phyloP scores from a whole-genome alignment of 1,139 yeast genomes.

The Zhuliangozyma parablackwelliae region DNA sequence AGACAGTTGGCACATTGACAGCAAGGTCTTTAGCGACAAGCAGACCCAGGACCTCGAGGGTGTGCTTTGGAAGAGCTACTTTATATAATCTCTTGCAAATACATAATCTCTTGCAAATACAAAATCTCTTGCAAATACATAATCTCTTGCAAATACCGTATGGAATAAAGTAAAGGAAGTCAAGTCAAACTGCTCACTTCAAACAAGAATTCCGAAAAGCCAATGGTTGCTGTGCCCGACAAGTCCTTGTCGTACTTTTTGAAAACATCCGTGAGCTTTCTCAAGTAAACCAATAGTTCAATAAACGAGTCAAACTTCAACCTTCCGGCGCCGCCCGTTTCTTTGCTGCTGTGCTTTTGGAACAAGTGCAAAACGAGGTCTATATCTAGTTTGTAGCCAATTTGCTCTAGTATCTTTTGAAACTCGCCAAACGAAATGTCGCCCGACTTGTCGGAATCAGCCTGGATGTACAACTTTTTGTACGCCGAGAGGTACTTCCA shows the following conservation, averaged over 20 bases:
- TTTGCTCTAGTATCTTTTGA: conserved; percentile 61
- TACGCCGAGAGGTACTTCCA: conserved; percentile 75
- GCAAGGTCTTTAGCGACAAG: conserved; percentile 66
- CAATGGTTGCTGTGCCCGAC: conserved; percentile 72
- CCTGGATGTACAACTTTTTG: conserved; percentile 61
- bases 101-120: conserved; percentile 38
- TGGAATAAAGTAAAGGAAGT: too few species aligned
- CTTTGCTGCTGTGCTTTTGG: conserved; percentile 50
- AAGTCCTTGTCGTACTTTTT: conserved; percentile 72
- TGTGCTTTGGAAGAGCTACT: conserved; percentile 88
- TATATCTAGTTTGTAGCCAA: conserved; percentile 63
- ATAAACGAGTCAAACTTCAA: conserved; percentile 80
- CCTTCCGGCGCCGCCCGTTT: conserved; percentile 41
- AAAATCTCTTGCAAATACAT: conserved; percentile 20
- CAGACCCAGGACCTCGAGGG: conserved; percentile 93
- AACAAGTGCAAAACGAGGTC: conserved; percentile 61
- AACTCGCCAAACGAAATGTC: conserved; percentile 66
- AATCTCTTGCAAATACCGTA: conserved; percentile 49
- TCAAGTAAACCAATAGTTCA: conserved; percentile 71
- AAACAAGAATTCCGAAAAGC: conserved; percentile 73
- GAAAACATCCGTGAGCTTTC: conserved; percentile 74
- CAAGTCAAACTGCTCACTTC: conserved; percentile 45
- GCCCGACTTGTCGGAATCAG: conserved; percentile 58
- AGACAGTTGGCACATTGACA: conserved; percentile 95
- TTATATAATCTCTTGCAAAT: conserved; percentile 42